Conservation (phyloP, 2,329 filamentous ascomycete genomes). For the Cladobotryum protrusum region DNA sequence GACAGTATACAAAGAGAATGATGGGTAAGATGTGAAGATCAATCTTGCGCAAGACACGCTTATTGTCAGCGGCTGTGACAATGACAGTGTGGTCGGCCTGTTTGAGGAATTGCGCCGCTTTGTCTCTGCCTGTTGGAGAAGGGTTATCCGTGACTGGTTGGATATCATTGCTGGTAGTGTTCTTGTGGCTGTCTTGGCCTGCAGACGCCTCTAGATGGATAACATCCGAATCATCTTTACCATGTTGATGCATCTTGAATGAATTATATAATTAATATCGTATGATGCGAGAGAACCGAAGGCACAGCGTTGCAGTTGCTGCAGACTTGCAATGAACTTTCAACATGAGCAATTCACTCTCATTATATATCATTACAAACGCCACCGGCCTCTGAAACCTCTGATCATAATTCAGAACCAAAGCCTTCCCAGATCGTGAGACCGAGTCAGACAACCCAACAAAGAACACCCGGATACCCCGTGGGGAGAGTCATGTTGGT, state of each 20-base stretch:
- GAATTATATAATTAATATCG: not conserved
- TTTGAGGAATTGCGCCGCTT: constrained; percentile 43
- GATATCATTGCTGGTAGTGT: constrained; percentile 1
- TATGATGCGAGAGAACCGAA: too few species aligned
- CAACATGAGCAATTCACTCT: not conserved
- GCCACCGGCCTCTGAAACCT: too few species aligned
- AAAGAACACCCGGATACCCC: constrained; percentile 1
- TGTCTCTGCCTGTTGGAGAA: constrained; percentile 27
- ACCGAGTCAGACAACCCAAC: not conserved
- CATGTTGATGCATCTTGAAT: not conserved
- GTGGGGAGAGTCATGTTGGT: not conserved
- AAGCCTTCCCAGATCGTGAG: not conserved
- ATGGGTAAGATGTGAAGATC: constrained; percentile 45
- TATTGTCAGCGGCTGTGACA: constrained; percentile 47
- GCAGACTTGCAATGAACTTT: not conserved
- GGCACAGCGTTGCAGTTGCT: not conserved
- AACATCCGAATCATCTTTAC: constrained; percentile 7
- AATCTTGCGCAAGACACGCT: constrained; percentile 38
- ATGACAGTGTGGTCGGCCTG: constrained; percentile 38
- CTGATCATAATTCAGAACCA: not conserved
- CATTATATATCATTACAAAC: not conserved
- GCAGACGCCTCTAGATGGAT: constrained; percentile 5
- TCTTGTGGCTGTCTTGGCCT: not conserved
- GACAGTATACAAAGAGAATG: constrained; percentile 46
- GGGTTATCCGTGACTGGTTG: constrained; percentile 2